Evolutionary conservation across 805 yeast species (phyloP), one percentile per base, ranked within the genome.

Genomic region (Kurtzmaniella cleridarum): DNA sequence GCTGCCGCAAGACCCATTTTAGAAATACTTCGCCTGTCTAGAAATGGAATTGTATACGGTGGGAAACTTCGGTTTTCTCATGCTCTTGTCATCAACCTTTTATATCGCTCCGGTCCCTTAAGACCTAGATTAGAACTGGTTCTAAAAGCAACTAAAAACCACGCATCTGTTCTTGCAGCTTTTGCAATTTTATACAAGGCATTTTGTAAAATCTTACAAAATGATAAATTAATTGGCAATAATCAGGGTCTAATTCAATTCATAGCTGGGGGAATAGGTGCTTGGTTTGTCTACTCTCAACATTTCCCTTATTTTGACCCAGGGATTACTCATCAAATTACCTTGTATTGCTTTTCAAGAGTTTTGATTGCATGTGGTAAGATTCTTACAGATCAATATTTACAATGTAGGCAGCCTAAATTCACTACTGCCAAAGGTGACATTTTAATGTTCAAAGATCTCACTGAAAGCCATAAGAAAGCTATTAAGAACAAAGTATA

Each of bases 341-440:
- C 89, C 1, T 67, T 84, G 36, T 84, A 84, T 51, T 81, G 87
- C 44, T 73, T 81, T 40, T 78, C 87, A 3, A 66, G 95, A 32
- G 86, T 82, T 3, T 53, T 77, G 36, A 53, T 85, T 31, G 91
- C 85, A 0, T 36, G 73, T 3, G 81, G 83, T 11, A 79, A 77
- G 51, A 68, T 73, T 32, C 35, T 73, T 10, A 70, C 66, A 34
- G 74, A 69, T 44, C 43, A 51, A 27, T 63, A 60, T 43, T 59
- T 69, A 41, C 47, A 55, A 27, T 60, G 67, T 39, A 50, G 51
- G 18, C 68, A 66, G 44, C 73, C 73, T 13, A 43, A 43, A 28
- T 53, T 61, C 39, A 39, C 39, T n/a, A 46, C 35, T 36, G 24
- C 44, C 24, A 44, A 48, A 20, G 60, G 55, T 16, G 44, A 42